These are phyloP conservation scores for Phytophthora pseudosyringae DNA, from an alignment of 352 stramenopile species.

Conservation along the genomic window DNA sequence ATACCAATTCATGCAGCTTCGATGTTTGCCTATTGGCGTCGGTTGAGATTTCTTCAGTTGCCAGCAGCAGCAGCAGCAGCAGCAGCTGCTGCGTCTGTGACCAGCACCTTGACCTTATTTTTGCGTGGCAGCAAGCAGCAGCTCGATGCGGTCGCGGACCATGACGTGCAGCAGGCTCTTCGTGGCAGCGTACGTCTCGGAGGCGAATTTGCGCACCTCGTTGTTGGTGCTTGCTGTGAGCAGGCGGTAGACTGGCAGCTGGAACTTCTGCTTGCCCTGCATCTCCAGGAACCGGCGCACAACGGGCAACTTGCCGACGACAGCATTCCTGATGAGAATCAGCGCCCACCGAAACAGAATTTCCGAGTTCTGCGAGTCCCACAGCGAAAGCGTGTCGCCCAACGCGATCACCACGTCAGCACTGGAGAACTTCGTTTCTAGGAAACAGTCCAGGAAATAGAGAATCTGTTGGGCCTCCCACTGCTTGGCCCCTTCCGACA, in stretches of 20 bases:
- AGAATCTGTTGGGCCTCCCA: constrained; percentile 69
- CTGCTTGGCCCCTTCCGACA: constrained; percentile 60
- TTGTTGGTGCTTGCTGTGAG: constrained; percentile 53
- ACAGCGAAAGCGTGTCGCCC: constrained; percentile 61
- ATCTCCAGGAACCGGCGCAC: constrained; percentile 65
- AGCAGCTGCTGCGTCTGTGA: no score
- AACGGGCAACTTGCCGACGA: constrained; percentile 49
- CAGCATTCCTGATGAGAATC: constrained; percentile 69
- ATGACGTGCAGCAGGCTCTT: constrained; percentile 74
- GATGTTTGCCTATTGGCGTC: constrained; percentile 10
- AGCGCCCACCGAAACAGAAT: constrained; percentile 73
- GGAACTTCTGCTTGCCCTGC: constrained; percentile 86
- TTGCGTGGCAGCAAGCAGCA: constrained; percentile 45
- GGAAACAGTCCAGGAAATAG: constrained; percentile 76
- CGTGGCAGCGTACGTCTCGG: constrained; percentile 49
- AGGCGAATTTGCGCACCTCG: constrained; percentile 50
- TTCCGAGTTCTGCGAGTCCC: constrained; percentile 65
- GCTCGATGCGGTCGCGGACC: constrained; percentile 73
- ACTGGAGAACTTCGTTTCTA: constrained; percentile 50
- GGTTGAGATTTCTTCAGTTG: neutral
- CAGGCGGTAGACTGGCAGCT: constrained; percentile 73
- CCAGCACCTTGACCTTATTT: constrained; percentile 11
- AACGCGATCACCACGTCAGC: constrained; percentile 54
- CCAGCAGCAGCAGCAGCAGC: no score
- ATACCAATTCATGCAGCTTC: neutral